Evolutionary conservation across 768 basidiomycete genomes (phyloP).

Genomic region (Kwoniella europaea): DNA sequence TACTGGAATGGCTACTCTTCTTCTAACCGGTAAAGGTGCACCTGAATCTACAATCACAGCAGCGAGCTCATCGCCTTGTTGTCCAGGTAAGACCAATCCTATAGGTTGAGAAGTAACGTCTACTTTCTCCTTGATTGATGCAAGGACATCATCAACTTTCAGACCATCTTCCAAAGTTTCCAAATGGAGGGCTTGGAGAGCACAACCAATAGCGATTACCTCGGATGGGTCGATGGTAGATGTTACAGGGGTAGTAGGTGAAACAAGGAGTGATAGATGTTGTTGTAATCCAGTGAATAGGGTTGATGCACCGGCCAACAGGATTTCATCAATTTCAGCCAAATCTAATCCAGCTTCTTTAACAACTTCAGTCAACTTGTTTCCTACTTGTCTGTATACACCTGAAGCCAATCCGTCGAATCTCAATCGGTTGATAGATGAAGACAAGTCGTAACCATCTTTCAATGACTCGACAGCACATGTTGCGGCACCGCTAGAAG

Average conservation of each 20-base stretch:
- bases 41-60: conserved; percentile 48
- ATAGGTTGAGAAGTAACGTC: conserved; percentile 55
- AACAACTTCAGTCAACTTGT: conserved; percentile 56
- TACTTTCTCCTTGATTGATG: conserved; percentile 42
- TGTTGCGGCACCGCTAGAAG: conserved; percentile 82
- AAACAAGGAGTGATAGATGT: conserved; percentile 57
- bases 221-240: conserved; percentile 60
- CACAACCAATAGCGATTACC: conserved; percentile 61
- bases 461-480: conserved; percentile 86
- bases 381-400: conserved; percentile 58
- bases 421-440: conserved; percentile 63
- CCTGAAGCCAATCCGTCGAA: conserved; percentile 60
- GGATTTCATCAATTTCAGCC: conserved; percentile 60
- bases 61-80: conserved; percentile 39
- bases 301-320: conserved; percentile 61
- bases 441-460: conserved; percentile 88
- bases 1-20: conserved; percentile 59
- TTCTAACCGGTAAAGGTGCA: conserved; percentile 59
- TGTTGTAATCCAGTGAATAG: conserved; percentile 59
- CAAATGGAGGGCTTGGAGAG: conserved; percentile 58
- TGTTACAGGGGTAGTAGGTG: conserved; percentile 58
- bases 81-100: conserved; percentile 58
- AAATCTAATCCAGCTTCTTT: conserved; percentile 57
- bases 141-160: conserved; percentile 52
- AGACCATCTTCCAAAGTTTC: conserved; percentile 49